A percentile compares a stretch with the other conserved stretches of the same genome.
Conservation (phyloP, 768 basidiomycete species). For the Boletus subparvulus region DNA sequence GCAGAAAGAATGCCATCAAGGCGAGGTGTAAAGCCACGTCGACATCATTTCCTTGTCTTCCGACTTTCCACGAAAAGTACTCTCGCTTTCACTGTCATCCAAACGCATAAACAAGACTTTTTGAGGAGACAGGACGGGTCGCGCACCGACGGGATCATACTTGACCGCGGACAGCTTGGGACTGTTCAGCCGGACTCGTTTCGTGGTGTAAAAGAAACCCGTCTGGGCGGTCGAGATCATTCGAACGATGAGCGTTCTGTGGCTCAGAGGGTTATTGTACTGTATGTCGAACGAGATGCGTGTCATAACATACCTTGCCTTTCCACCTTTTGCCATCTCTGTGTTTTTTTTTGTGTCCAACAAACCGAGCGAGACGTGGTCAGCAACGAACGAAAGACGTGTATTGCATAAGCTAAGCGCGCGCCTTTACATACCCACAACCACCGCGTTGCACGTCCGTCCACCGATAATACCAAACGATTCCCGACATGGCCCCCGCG, state of each 20-base stretch:
- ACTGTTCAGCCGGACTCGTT: too few species aligned
- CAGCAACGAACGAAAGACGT: too few species aligned
- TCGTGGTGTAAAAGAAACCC: conserved; percentile 53
- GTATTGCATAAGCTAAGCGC: conserved; percentile 10
- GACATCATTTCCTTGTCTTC: too few species aligned
- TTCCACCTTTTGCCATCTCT: conserved; percentile 58
- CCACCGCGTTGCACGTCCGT: background rate
- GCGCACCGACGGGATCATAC: too few species aligned
- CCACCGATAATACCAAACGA: background rate
- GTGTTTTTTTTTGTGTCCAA: background rate
- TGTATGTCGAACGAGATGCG: background rate
- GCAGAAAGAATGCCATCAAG: background rate
- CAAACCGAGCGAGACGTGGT: background rate
- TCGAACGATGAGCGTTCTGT: conserved; percentile 81
- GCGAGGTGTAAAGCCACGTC: background rate
- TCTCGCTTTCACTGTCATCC: too few species aligned
- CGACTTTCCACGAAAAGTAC: too few species aligned
- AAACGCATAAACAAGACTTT: too few species aligned
- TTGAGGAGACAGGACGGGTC: too few species aligned
- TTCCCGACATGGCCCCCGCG: conserved; percentile 24
- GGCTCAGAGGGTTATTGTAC: background rate
- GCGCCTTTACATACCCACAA: too few species aligned
- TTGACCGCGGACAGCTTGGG: too few species aligned
- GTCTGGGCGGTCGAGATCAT: conserved; percentile 91
- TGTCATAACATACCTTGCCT: conserved; percentile 57